Evolutionary conservation across 345 rosid species (phyloP).

Genomic region (Iberis pinnata): DNA sequence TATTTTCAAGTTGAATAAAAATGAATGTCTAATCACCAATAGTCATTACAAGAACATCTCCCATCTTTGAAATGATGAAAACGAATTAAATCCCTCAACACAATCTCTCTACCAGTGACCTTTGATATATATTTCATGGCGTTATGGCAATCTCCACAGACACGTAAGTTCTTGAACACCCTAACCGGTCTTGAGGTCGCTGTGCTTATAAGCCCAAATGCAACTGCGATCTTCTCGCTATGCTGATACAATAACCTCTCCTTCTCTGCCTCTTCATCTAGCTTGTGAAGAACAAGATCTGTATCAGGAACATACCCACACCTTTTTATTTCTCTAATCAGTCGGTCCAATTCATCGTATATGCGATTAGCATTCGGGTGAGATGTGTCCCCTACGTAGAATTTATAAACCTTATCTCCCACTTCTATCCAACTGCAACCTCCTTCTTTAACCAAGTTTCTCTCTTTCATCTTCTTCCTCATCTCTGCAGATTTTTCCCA

Average conservation of each 20-base stretch:
- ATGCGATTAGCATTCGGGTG: constrained; percentile 44
- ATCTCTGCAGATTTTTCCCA: constrained; percentile 51
- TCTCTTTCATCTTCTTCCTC: constrained; percentile 58
- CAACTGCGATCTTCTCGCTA: constrained; percentile 77
- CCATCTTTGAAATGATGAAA: constrained; percentile 75
- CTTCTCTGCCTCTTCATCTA: constrained; percentile 45
- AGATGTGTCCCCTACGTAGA: constrained; percentile 63
- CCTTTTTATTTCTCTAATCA: constrained; percentile 42
- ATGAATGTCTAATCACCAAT: constrained; percentile 40
- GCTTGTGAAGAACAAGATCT: constrained; percentile 60
- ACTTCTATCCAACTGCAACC: constrained; percentile 81
- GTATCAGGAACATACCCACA: constrained; percentile 63
- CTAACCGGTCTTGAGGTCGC: constrained; percentile 44
- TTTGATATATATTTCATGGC: constrained; percentile 57
- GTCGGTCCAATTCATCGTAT: constrained; percentile 39
- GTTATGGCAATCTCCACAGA: constrained; percentile 67
- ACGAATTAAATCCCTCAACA: constrained; percentile 63
- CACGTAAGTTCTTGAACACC: constrained; percentile 63
- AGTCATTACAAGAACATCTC: constrained; percentile 72
- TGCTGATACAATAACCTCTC: constrained; percentile 59
- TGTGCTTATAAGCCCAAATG: constrained; percentile 58
- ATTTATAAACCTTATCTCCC: constrained; percentile 50
- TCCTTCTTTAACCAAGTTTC: constrained; percentile 58
- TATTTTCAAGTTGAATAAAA: too few species aligned
- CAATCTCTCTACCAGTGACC: constrained; percentile 51